Conservation (phyloP, 1,284 basidiomycete species). For the Austroboletus novae-zelandiae region DNA sequence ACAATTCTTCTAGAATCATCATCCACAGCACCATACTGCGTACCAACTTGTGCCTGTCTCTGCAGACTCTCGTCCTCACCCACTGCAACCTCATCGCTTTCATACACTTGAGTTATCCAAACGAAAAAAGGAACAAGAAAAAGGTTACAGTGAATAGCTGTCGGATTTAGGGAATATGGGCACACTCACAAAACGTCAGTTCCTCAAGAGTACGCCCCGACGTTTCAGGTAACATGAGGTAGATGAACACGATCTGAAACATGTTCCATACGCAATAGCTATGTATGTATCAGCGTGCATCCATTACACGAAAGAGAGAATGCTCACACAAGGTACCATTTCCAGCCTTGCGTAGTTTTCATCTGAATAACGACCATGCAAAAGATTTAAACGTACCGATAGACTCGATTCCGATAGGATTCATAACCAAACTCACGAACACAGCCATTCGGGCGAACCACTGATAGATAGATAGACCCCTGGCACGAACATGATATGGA, state of each 20-base stretch:
- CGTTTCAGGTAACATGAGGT: constrained; percentile 36
- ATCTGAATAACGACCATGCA: neutral
- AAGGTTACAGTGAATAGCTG: too few relatives aligned
- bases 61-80: too few relatives aligned
- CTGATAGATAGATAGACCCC: constrained; percentile 9
- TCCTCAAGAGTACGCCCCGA: constrained; percentile 6
- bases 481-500: constrained; percentile 10
- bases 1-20: too few relatives aligned
- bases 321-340: constrained; percentile 8
- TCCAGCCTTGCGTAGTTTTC: constrained; percentile 4
- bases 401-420: constrained; percentile 9
- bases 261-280: constrained; percentile 26
- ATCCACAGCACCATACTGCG: too few relatives aligned
- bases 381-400: neutral
- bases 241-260: constrained; percentile 47
- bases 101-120: too few relatives aligned
- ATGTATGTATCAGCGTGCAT: neutral
- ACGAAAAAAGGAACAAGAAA: too few relatives aligned
- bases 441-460: constrained; percentile 1
- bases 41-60: too few relatives aligned
- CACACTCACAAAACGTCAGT: constrained; percentile 1
- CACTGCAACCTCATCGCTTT: too few relatives aligned
- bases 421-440: constrained; percentile 7
- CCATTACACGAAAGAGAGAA: neutral
- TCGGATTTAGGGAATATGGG: too few relatives aligned